Evolutionary conservation across 129 eudicot genomes (phyloP), one percentile per base, ranked within the genome.

Genomic region (Ambrosia artemisiifolia): DNA sequence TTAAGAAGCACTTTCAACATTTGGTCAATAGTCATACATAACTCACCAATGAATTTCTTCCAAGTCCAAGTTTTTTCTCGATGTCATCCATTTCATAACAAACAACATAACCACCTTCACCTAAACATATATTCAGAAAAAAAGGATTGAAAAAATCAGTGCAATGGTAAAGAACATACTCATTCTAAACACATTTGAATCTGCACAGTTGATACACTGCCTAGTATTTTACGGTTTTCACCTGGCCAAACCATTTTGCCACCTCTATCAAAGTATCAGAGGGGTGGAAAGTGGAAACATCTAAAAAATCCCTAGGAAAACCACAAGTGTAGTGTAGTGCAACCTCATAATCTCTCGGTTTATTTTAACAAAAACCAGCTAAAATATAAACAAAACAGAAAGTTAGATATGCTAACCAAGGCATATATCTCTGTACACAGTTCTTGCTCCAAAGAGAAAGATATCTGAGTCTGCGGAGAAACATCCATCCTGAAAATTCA

Each of bases 11-110:
- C 28, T 48, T 47, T 32, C 5, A 4, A 47, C 47, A 48, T 32
- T 48, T 68, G 43, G 10, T 7, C 42, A 44, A 67, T 28, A 2
- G 71, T 43, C 57, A 20, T 28, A 47, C 61, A 42, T 24, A 69
- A 49, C 73, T 77, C 86, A 94, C 99, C 99, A 95, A 71, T 12
- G 99, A 95, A 78, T 86, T 88, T 82, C 97, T 90, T 70, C 99
- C 99, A 66, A 86, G 84, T 30, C 99, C 97, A 65, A 95, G 99
- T 79, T 88, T 77, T 73, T 78, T 95, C 89, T 95, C 91, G 19
- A 95, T 88, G 86, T 95, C 99, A 63, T 65, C 81, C 99, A 95
- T 95, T 67, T 95, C 97, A 81, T 95, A 95, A 78, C 99, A 90
- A 81, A 90, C 88, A 71, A 94, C 91, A 86, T 84, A 88, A 51